Base-by-base conservation (phyloP, 805 yeast species). In the Diddensiella caesifluorescens region DNA sequence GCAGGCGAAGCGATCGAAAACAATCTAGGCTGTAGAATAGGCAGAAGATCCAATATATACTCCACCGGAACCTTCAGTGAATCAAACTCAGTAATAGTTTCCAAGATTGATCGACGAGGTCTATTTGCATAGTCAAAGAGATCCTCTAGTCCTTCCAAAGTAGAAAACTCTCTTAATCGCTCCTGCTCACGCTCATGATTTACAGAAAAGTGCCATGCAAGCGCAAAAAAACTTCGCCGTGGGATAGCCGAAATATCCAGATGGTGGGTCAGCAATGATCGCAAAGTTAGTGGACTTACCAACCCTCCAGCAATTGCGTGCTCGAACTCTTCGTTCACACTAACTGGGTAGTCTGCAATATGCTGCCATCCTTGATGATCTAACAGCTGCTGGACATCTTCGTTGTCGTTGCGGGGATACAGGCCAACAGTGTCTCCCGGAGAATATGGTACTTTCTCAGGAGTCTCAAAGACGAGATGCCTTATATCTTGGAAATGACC, bases 401-500 rank as follows among this genome's bases (percentile, higher is more conserved):
- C 61, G 4, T 72, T 69, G 35, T 76, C 75, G 55, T 92, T 92
- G 10, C 73, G 62, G 0, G 98, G 95, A 55, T 80, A 86, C 15
- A 92, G 54, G 0, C 83, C 76, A 0, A 83, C 62, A 0, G 94
- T 78, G 56, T 92, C 97, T 3, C 97, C 97, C 0, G 96, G 89
- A 2, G 52, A 42, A 51, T 75, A 84, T 2, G 53, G 45, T 10
- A 69, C 53, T 1, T 53, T 32, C 20, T 33, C 45, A 2, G 35
- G 27, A 10, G 44, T 42, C 1, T 39, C 40, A 13, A 86, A 64
- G 0, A 59, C 55, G 10, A 88, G 60, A 41, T 74, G 77, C 28
- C 96, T 69, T 1, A 90, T 95, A 58, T 92, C 97, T 61, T 92
- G 97, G 63, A 86, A 87, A 64, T 92, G 97, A 39, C 76, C 80